phyloP scores from a whole-genome alignment of 2,329 filamentous ascomycete genomes.

The Cytospora piceicola region DNA sequence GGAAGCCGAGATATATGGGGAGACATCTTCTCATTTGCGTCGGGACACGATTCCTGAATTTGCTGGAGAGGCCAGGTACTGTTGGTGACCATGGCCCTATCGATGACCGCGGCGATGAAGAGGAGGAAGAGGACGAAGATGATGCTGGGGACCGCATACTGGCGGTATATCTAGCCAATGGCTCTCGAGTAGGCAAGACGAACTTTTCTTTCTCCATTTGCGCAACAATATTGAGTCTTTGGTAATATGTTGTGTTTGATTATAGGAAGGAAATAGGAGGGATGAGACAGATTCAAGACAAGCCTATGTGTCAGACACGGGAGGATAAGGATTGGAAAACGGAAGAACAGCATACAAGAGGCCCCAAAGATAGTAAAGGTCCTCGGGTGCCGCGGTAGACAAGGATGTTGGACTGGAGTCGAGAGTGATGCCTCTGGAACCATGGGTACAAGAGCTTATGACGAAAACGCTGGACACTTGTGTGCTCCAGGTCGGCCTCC shows the following conservation, averaged over 20 bases:
- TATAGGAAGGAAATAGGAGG: not conserved
- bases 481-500: constrained; percentile 8
- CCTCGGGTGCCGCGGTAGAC: constrained; percentile 5
- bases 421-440: constrained; percentile 6
- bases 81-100: constrained; percentile 34
- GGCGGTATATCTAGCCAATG: constrained; percentile 17
- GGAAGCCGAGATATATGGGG: constrained; percentile 49
- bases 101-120: constrained; percentile 28
- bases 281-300: not conserved
- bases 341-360: constrained; percentile 15
- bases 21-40: constrained; percentile 48
- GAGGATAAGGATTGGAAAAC: constrained; percentile 5
- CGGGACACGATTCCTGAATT: constrained; percentile 39
- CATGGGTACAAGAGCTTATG: constrained; percentile 13
- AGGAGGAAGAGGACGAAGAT: constrained; percentile 16
- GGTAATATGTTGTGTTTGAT: not conserved
- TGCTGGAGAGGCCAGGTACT: constrained; percentile 33
- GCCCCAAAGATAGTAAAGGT: constrained; percentile 6
- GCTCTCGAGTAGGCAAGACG: constrained; percentile 19
- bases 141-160: constrained; percentile 27
- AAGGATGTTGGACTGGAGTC: constrained; percentile 15
- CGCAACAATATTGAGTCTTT: not conserved
- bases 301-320: constrained; percentile 12
- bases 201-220: constrained; percentile 18
- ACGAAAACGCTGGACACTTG: constrained; percentile 10